Evolutionary conservation across 1,284 basidiomycete species (phyloP), one percentile per base, ranked within the genome.

Genomic region (Melampsora abietis-canadensis): DNA sequence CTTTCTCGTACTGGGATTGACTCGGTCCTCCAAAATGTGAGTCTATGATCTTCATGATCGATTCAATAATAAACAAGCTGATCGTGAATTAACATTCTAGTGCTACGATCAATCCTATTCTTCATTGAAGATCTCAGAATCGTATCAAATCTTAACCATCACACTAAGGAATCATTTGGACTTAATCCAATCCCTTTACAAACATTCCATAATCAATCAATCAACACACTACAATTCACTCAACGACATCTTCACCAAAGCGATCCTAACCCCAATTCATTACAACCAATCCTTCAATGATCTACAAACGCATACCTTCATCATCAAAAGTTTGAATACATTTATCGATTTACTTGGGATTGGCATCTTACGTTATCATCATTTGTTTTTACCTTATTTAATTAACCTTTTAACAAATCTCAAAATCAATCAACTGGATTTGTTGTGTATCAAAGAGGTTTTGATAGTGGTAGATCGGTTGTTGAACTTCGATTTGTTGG

Each of bases 1-100:
- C 37, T 73, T 40, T 73, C 61, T 47, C 70, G 63, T 34, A 73
- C 70, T 24, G 70, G 70, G 2, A 73, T 73, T n/a, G 61, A 73
- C 31, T 37, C 62, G 1, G 21, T 73, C 8, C 63, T 73, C 1
- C 70, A 66, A 60, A 66, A 59, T 24, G 68, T 70, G 1, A 60
- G 70, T 66, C 27, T 4, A 37, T 37, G n/a, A 4, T 61, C 30
- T 31, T 24, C 21, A 4, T 62, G 8, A 24, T 30, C 27, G 8
- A n/a, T 10, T 10, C 27, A 4, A 19, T 17, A 30, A 57, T n/a
- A 37, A 6, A 15, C 27, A 19, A 34, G 10, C 61, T 62, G 15
- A 62, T 34, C 30, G 8, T 34, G 12, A 14, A 27, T 40, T 19
- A n/a, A 3, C 2, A 24, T 65, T n/a, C 4, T 27, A 72, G 70